phyloP scores from a whole-genome alignment of 106 monocot genomes.

The Amphibolis antarctica region DNA sequence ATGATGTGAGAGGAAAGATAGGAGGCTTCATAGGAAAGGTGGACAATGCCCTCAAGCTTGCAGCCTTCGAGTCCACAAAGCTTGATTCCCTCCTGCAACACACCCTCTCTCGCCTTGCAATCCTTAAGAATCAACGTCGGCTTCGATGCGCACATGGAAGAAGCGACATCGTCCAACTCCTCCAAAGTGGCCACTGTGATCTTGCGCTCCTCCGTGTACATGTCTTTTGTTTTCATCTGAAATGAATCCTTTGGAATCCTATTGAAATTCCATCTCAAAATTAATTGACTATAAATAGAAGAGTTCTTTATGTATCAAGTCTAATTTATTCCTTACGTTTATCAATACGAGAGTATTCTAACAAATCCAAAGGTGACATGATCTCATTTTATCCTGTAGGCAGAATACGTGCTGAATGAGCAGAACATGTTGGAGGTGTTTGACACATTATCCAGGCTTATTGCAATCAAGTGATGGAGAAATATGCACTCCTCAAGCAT shows the following conservation, averaged over 20 bases:
- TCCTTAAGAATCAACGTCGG: constrained; percentile 53
- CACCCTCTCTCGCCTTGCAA: constrained; percentile 30
- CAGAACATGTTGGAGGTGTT: constrained; percentile 68
- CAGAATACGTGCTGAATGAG: constrained; percentile 63
- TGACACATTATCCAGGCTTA: constrained; percentile 42
- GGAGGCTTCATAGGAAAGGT: constrained; percentile 7
- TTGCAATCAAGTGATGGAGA: constrained; percentile 47
- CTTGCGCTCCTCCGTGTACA: constrained; percentile 59
- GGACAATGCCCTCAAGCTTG: constrained; percentile 2
- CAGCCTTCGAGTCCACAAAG: constrained; percentile 5
- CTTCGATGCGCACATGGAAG: constrained; percentile 42
- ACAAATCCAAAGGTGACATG: too few species aligned
- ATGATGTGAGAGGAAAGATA: neutral
- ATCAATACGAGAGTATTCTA: too few species aligned
- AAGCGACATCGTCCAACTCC: constrained; percentile 50
- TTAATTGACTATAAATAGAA: too few species aligned
- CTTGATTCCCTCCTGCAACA: constrained; percentile 4
- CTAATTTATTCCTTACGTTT: too few species aligned
- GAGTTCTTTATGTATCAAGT: too few species aligned
- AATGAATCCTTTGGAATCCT: too few species aligned
- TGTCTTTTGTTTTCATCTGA: neutral
- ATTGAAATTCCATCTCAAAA: too few species aligned
- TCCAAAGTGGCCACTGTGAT: constrained; percentile 47
- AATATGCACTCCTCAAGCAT: constrained; percentile 34
- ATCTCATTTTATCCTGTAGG: constrained; percentile 30